These are phyloP conservation scores for Periglandula ipomoeae DNA, from an alignment of 2,329 filamentous ascomycete genomes.

Conservation along the genomic window DNA sequence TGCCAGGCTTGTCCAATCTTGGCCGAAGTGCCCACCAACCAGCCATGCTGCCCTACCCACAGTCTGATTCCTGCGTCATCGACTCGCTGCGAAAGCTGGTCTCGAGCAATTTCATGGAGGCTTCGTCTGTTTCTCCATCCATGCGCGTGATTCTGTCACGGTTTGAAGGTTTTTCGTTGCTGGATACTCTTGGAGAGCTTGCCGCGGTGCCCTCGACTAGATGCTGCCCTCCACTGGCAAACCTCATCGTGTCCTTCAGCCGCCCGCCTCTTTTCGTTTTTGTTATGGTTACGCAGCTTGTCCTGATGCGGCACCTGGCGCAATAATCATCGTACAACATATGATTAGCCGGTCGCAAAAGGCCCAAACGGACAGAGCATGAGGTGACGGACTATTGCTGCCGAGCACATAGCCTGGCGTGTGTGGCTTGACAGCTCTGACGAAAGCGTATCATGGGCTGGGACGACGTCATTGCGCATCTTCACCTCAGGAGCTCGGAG, in stretches of 20 bases:
- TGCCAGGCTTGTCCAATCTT: not conserved
- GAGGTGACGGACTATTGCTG: not conserved
- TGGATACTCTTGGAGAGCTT: not conserved
- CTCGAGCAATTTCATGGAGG: slow-evolving; percentile 2
- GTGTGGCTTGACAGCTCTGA: not conserved
- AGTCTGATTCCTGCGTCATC: slow-evolving; percentile 22
- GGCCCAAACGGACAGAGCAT: not conserved
- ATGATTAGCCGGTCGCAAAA: not conserved
- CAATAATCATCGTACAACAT: not conserved
- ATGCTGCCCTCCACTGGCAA: not conserved
- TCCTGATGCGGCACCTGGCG: not conserved
- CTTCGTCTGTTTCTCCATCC: not conserved
- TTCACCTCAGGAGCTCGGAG: not conserved
- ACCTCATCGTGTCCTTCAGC: not conserved
- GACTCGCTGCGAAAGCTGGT: slow-evolving; percentile 13
- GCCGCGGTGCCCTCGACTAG: not conserved
- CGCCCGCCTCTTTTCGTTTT: not conserved
- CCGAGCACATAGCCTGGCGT: not conserved
- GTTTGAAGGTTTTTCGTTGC: not conserved
- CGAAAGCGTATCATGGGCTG: not conserved
- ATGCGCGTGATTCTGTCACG: not conserved
- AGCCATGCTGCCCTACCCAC: slow-evolving; percentile 15
- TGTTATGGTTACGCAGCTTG: not conserved
- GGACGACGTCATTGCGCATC: not conserved
- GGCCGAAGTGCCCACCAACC: slow-evolving; percentile 7